These are phyloP conservation scores for Nyctanthes arbortristis DNA, from an alignment of 257 asterid species.

Conservation along the genomic window DNA sequence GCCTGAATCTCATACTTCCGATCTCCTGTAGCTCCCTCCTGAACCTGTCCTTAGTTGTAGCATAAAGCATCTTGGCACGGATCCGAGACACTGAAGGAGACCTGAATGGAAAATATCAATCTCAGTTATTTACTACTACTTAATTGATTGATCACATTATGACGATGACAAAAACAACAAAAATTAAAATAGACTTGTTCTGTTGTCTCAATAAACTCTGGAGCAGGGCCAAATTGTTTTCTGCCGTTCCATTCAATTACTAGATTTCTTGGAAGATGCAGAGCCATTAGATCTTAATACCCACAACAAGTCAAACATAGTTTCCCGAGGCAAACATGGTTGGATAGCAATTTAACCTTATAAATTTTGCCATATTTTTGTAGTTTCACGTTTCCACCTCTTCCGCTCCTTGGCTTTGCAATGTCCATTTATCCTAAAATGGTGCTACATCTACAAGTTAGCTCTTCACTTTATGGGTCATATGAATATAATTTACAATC, in stretches of 20 bases:
- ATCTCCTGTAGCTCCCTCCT: constrained; percentile 42
- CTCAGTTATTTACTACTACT: background rate
- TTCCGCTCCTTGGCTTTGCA: no score
- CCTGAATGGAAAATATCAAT: constrained; percentile 23
- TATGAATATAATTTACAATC: background rate
- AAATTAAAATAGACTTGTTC: background rate
- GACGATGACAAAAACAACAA: background rate
- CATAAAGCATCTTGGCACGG: constrained; percentile 45
- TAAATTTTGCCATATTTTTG: no score
- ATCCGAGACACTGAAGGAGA: constrained; percentile 40
- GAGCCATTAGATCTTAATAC: background rate
- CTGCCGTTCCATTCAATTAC: background rate
- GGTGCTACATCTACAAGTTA: background rate
- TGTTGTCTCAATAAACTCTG: background rate
- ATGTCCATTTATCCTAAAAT: no score
- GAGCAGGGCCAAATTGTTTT: background rate
- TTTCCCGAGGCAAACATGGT: no score
- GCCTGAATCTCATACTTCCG: constrained; percentile 46
- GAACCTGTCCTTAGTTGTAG: constrained; percentile 42
- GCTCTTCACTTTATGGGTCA: background rate
- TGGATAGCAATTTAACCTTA: no score
- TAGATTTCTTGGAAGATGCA: background rate
- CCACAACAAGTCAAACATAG: no score
- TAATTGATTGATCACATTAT: background rate
- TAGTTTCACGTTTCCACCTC: no score